Evolutionary conservation across 805 yeast species (phyloP).

Genomic region (Candida ulmi): DNA sequence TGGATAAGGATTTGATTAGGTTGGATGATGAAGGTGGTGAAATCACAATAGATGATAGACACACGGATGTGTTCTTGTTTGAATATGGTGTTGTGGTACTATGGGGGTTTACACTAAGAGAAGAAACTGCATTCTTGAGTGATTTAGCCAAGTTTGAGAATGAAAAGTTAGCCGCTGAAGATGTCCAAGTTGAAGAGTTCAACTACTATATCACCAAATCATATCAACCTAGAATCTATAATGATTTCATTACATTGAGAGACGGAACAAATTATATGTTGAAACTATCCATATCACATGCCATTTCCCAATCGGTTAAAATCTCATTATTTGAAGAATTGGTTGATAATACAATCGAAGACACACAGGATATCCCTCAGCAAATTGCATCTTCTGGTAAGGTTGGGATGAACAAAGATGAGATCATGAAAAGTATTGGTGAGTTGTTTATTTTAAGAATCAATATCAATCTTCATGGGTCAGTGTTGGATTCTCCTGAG

Average conservation of each 20-base stretch:
- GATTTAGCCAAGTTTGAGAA: conserved; percentile 89
- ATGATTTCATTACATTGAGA: conserved; percentile 88
- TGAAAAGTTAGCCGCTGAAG: conserved; percentile 87
- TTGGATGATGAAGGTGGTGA: conserved; percentile 95
- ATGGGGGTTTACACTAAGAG: conserved; percentile 90
- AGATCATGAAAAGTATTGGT: conserved; percentile 96
- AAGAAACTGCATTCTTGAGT: conserved; percentile 73
- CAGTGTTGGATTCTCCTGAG: conserved; percentile 93
- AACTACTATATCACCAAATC: conserved; percentile 91
- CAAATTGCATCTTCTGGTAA: conserved; percentile 93
- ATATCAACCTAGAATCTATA: conserved; percentile 92
- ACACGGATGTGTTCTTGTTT: conserved; percentile 79
- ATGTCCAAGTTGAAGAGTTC: conserved; percentile 90
- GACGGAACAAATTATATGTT: conserved; percentile 89
- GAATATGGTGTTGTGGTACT: conserved; percentile 96
- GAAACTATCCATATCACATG: conserved; percentile 90
- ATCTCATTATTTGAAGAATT: conserved; percentile 93
- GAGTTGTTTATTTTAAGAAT: conserved; percentile 86
- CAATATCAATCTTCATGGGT: conserved; percentile 77
- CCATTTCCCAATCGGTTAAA: conserved; percentile 92
- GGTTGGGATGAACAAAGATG: conserved; percentile 89
- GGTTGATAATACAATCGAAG: conserved; percentile 95
- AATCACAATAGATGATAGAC: conserved; percentile 73
- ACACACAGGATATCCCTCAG: conserved; percentile 94
- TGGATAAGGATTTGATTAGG: conserved; percentile 48